Percentiles rank a stretch among this genome's conserved stretches.
phyloP scores from a whole-genome alignment of 495 filamentous ascomycete genomes.

The Sordaria brevicollis region DNA sequence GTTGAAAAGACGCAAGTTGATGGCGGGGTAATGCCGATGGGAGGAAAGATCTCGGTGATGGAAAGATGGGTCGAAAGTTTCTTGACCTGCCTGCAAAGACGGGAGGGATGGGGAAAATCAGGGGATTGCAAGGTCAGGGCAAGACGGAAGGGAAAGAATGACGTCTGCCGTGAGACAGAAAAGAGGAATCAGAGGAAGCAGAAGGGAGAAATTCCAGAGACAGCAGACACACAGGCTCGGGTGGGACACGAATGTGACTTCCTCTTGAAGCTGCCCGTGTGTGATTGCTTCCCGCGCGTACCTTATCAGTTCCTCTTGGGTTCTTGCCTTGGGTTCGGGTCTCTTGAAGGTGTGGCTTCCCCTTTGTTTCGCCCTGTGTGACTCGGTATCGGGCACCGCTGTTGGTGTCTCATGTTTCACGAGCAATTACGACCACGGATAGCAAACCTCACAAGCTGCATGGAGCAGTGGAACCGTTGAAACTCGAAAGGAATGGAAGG shows the following conservation, averaged over 20 bases:
- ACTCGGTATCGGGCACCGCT: background rate
- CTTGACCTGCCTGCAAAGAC: background rate
- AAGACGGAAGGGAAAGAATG: background rate
- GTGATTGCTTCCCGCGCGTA: background rate
- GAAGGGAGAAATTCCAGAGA: background rate
- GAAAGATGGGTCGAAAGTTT: background rate
- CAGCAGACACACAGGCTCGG: background rate
- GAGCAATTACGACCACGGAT: background rate
- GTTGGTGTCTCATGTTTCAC: background rate
- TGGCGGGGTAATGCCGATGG: background rate
- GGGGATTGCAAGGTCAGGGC: background rate
- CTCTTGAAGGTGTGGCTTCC: background rate
- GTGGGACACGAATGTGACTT: background rate
- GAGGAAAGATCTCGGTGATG: background rate
- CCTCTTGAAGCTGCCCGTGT: no score
- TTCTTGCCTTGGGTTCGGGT: background rate
- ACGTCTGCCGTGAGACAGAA: background rate
- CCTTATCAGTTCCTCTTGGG: background rate
- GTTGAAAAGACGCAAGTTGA: background rate
- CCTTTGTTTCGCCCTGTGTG: background rate
- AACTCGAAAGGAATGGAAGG: background rate
- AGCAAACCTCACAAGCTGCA: background rate
- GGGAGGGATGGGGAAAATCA: background rate
- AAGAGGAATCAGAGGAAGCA: background rate
- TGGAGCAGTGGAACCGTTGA: background rate